Evolutionary conservation across 129 eudicot genomes (phyloP), one percentile per base, ranked within the genome.

Genomic region (Escallonia herrerae): DNA sequence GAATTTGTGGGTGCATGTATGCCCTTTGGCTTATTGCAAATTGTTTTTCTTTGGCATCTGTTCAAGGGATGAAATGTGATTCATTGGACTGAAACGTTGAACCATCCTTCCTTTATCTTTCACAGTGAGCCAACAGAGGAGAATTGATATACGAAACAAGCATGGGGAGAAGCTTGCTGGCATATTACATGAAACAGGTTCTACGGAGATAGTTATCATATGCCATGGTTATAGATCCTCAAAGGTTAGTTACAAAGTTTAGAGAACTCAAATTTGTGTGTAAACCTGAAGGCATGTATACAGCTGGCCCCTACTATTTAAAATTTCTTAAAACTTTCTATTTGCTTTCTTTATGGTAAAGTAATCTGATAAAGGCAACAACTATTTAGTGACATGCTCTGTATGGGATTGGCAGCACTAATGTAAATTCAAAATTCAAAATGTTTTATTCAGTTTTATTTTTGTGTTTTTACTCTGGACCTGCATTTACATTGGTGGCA

Each of bases 161-260:
- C 44, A 64, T 7, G 83, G 82, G 8, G 90, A 87, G 69, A 91
- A 91, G 52, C 95, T 91, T 68, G 94, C 80, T 47, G 97, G 97
- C 15, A 54, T 82, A 58, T 76, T 90, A 68, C 93, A 87, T 72
- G 97, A 90, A 22, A 80, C 90, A 49, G 87, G 87, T 42, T 80
- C 90, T 5, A 63, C 63, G 63, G 81, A 78, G 66, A 74, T 84
- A 54, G 95, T 82, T 55, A 74, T 87, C 66, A 15, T 87, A 51
- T 87, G 97, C 74, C 97, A 90, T 71, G 97, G 97, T 61, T 80
- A 78, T 71, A 74, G 72, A 69, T 57, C 81, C 63, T 51, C 84
- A 69, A 90, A 87, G 95, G 97, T 90, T 48, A 45, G 60, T 41
- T 22, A 22, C 33, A 22, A 22, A 45, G 40, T 38, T 49, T 4